Evolutionary conservation across 352 stramenopile species (phyloP).

Genomic region (Phytophthora lateralis): DNA sequence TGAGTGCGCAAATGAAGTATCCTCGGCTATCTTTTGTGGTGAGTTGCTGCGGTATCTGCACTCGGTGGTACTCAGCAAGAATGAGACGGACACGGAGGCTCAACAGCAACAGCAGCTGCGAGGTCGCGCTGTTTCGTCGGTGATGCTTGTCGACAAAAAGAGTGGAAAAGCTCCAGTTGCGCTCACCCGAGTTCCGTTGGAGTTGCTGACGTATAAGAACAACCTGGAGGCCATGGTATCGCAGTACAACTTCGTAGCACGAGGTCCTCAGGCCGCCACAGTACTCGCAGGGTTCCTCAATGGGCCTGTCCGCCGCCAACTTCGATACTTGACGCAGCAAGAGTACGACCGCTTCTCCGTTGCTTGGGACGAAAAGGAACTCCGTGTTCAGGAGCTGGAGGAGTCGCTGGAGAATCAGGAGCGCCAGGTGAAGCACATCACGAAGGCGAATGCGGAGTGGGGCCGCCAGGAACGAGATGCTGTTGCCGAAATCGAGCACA

Average conservation of each 20-base stretch:
- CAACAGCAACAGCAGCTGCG: constrained; percentile 51
- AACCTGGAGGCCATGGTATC: constrained; percentile 81
- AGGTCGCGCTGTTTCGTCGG: constrained; percentile 53
- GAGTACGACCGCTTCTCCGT: constrained; percentile 68
- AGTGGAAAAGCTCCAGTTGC: constrained; percentile 27
- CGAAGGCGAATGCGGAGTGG: constrained; percentile 55
- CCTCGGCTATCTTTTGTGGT: constrained; percentile 68
- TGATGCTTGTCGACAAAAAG: constrained; percentile 54
- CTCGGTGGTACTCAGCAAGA: constrained; percentile 71
- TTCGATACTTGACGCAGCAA: constrained; percentile 50
- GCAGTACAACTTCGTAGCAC: constrained; percentile 78
- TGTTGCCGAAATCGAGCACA: constrained; percentile 52
- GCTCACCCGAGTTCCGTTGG: constrained; percentile 53
- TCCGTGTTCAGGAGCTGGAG: constrained; percentile 55
- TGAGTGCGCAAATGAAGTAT: constrained; percentile 64
- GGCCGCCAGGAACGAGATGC: constrained; percentile 51
- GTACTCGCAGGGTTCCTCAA: constrained; percentile 70
- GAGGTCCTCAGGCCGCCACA: constrained; percentile 50
- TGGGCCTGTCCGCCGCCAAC: constrained; percentile 50
- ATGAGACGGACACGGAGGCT: constrained; percentile 59
- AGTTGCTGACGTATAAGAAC: constrained; percentile 80
- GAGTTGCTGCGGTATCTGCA: constrained; percentile 74
- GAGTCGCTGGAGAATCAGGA: constrained; percentile 55
- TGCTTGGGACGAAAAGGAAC: constrained; percentile 55
- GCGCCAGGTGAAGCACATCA: constrained; percentile 49